Conservation (phyloP, 2,329 filamentous ascomycete species). For the Arthrobotrys conoides region DNA sequence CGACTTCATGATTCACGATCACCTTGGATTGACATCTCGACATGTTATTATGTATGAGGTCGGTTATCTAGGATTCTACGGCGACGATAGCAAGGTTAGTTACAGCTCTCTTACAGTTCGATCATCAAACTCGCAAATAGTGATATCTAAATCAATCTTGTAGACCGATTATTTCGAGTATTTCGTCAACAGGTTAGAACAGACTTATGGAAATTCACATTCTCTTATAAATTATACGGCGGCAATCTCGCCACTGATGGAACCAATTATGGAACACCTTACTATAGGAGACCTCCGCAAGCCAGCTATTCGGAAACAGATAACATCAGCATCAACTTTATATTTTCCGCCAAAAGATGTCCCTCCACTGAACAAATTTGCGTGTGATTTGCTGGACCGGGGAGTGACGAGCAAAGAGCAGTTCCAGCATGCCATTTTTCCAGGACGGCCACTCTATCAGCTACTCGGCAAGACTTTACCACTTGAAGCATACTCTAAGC, state of each 20-base stretch:
- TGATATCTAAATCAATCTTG: background rate
- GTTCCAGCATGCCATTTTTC: constrained; percentile 22
- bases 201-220: constrained; percentile 19
- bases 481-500: constrained; percentile 19
- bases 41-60: constrained; percentile 40
- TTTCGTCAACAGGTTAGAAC: constrained; percentile 1
- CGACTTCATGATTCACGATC: constrained; percentile 36
- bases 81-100: constrained; percentile 12
- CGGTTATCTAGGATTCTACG: constrained; percentile 30
- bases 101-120: too few relatives aligned
- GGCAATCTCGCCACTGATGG: constrained; percentile 12
- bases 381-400: background rate
- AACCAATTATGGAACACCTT: constrained; percentile 8
- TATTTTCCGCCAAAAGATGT: constrained; percentile 41
- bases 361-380: constrained; percentile 26
- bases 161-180: constrained; percentile 35
- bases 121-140: too few relatives aligned
- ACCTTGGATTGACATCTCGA: constrained; percentile 10
- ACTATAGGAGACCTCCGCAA: background rate
- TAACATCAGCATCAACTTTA: constrained; percentile 34
- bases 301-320: constrained; percentile 21
- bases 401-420: constrained; percentile 6
- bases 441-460: constrained; percentile 19
- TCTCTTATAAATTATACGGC: constrained; percentile 33
- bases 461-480: constrained; percentile 1